These are phyloP conservation scores for Arxiozyma bovina DNA, from an alignment of 1,139 yeast species.

Conservation along the genomic window DNA sequence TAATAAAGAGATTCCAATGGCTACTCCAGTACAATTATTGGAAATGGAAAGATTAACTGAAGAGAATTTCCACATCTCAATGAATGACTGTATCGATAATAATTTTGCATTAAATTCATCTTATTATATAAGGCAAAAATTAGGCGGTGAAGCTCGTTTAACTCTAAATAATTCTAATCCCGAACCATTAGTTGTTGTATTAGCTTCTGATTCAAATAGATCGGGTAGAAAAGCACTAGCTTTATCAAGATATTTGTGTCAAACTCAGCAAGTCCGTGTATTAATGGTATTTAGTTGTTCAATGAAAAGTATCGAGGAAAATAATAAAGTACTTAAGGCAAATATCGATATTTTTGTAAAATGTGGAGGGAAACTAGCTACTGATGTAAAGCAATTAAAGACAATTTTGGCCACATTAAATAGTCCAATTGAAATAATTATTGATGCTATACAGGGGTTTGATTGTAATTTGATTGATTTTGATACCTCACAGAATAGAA, in stretches of 20 bases:
- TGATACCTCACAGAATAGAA: slow-evolving; percentile 24
- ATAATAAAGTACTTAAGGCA: slow-evolving; percentile 36
- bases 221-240: slow-evolving; percentile 73
- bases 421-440: slow-evolving; percentile 66
- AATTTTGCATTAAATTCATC: slow-evolving; percentile 64
- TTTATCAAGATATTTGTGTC: slow-evolving; percentile 61
- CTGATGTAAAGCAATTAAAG: slow-evolving; percentile 32
- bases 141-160: slow-evolving; percentile 63
- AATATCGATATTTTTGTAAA: slow-evolving; percentile 40
- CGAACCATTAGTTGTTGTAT: slow-evolving; percentile 65
- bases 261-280: slow-evolving; percentile 58
- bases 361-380: slow-evolving; percentile 44
- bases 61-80: slow-evolving; percentile 45
- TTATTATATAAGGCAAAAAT: slow-evolving; percentile 46
- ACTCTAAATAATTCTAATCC: slow-evolving; percentile 58
- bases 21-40: slow-evolving; percentile 74
- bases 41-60: slow-evolving; percentile 61
- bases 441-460: slow-evolving; percentile 80
- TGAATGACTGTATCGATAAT: slow-evolving; percentile 39
- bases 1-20: slow-evolving; percentile 42
- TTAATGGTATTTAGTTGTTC: slow-evolving; percentile 31
- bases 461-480: slow-evolving; percentile 52
- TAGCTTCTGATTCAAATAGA: slow-evolving; percentile 59
- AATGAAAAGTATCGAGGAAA: slow-evolving; percentile 10
- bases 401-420: slow-evolving; percentile 41